Evolutionary conservation across 192 early-diverging fungal species (phyloP).

Genomic region (Backusella parvicylindrica): DNA sequence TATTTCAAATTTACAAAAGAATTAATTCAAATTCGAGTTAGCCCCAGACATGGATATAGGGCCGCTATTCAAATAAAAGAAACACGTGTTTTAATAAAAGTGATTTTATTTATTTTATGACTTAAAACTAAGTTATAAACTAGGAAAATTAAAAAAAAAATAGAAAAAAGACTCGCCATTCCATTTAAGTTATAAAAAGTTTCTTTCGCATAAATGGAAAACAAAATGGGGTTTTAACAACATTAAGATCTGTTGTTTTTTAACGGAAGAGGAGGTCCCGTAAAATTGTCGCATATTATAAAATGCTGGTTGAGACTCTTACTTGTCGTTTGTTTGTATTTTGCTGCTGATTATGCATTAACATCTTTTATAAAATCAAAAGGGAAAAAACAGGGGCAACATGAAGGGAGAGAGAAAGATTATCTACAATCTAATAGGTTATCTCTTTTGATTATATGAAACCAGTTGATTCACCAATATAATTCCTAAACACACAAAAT

Average conservation of each 20-base stretch:
- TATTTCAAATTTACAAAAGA: too few relatives aligned
- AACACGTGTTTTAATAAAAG: not conserved
- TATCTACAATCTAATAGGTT: not conserved
- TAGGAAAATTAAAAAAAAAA: too few relatives aligned
- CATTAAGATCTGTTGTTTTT: too few relatives aligned
- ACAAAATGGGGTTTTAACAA: too few relatives aligned
- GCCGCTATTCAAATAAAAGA: not conserved
- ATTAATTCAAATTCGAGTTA: too few relatives aligned
- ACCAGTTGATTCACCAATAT: not conserved
- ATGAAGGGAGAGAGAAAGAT: too few relatives aligned
- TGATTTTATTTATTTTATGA: too few relatives aligned
- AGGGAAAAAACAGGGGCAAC: not conserved
- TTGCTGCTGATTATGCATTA: not conserved
- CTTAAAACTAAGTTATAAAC: not conserved
- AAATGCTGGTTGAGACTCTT: not conserved
- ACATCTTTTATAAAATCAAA: not conserved
- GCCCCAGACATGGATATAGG: too few relatives aligned
- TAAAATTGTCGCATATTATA: not conserved
- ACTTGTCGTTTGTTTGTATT: not conserved
- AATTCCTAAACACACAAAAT: not conserved
- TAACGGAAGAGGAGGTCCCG: not conserved
- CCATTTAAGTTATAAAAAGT: not conserved
- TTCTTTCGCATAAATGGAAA: not conserved
- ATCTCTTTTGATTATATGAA: not conserved
- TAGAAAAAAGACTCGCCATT: too few relatives aligned